Conservation (phyloP, 2,329 filamentous ascomycete species). For the Microascus cirrosus region DNA sequence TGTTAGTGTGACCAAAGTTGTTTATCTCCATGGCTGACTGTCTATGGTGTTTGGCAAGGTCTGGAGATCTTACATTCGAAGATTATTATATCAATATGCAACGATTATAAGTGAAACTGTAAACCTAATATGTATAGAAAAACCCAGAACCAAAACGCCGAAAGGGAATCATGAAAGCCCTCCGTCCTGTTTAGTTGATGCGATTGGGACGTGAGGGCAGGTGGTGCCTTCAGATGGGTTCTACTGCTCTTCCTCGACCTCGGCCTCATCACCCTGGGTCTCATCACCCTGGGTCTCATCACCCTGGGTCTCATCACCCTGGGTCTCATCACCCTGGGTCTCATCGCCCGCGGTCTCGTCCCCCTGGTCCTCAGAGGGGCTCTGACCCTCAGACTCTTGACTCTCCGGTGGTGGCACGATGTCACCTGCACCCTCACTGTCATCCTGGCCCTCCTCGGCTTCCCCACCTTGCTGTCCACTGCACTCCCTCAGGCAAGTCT, state of each 20-base stretch:
- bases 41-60: neutral
- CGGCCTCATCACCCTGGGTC: neutral
- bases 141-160: neutral
- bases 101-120: neutral
- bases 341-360: neutral
- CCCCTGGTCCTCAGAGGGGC: neutral
- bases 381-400: neutral
- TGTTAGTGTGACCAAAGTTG: constrained; percentile 15
- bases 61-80: too few relatives aligned
- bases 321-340: too few relatives aligned
- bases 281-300: too few relatives aligned
- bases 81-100: neutral
- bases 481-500: constrained; percentile 40
- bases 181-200: too few relatives aligned
- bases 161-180: neutral
- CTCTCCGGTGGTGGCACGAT: neutral
- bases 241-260: neutral
- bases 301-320: too few relatives aligned
- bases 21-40: neutral
- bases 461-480: constrained; percentile 3
- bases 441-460: neutral
- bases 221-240: neutral
- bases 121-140: neutral
- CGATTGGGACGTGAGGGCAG: too few relatives aligned
- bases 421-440: neutral